Evolutionary conservation across 2,329 filamentous ascomycete species (phyloP).

Genomic region (Acephala macrosclerotiorum): DNA sequence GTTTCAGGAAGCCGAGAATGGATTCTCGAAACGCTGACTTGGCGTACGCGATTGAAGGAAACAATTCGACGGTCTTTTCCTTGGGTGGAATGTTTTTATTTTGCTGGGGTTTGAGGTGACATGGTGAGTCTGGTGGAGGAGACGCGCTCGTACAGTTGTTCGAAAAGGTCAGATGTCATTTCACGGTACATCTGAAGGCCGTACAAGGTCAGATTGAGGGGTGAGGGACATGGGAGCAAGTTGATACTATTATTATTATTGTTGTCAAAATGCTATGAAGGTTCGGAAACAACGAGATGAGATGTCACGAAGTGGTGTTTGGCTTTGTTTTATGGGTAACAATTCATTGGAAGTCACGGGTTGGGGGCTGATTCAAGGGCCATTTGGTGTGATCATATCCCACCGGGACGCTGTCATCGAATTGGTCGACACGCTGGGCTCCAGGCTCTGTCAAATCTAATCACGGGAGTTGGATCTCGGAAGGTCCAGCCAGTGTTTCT

Average conservation of each 20-base stretch:
- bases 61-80: background rate
- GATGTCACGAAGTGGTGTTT: background rate
- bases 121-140: too few relatives aligned
- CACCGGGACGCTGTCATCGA: conserved; percentile 1
- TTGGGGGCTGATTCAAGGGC: background rate
- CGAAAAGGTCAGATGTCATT: background rate
- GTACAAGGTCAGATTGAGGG: too few relatives aligned
- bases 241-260: background rate
- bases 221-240: background rate
- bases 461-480: background rate
- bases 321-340: background rate
- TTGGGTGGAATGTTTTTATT: background rate
- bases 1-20: conserved; percentile 7
- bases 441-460: background rate
- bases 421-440: background rate
- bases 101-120: background rate
- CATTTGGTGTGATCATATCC: background rate
- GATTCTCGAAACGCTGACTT: background rate
- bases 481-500: background rate
- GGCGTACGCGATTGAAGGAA: background rate
- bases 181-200: background rate
- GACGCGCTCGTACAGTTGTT: too few relatives aligned
- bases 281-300: background rate
- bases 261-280: background rate
- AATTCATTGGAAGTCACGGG: background rate